Conservation (phyloP, 306 rosid species). For the Fagus sylvatica region DNA sequence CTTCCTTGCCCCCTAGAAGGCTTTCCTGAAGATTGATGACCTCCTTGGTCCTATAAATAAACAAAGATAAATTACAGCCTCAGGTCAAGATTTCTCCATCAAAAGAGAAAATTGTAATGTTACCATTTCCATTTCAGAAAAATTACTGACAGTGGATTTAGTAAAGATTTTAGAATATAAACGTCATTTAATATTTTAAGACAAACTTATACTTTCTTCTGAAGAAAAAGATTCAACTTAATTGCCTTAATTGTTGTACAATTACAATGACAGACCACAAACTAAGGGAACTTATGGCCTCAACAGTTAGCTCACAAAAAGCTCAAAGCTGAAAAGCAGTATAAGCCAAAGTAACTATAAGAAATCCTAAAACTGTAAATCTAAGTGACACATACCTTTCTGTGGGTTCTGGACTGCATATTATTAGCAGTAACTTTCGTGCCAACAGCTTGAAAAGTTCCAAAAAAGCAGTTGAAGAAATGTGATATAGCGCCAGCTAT, state of each 20-base stretch:
- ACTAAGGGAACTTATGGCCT: not conserved
- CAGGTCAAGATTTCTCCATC: not conserved
- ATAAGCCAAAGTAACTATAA: not conserved
- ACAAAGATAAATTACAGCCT: constrained; percentile 5
- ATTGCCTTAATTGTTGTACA: not conserved
- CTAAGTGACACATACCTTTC: constrained; percentile 50
- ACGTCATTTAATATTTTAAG: not conserved
- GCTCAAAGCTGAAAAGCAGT: not conserved
- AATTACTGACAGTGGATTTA: not conserved
- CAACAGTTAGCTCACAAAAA: constrained; percentile 5
- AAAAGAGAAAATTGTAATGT: not conserved
- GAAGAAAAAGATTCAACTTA: not conserved
- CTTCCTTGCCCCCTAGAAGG: constrained; percentile 68
- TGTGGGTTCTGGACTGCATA: constrained; percentile 50
- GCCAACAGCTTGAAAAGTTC: constrained; percentile 66
- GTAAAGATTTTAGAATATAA: not conserved
- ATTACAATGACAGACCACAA: not conserved
- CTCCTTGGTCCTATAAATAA: constrained; percentile 72
- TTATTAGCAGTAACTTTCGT: constrained; percentile 48
- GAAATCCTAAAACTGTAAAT: constrained; percentile 13
- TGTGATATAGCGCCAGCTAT: constrained; percentile 75
- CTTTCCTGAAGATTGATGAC: constrained; percentile 65
- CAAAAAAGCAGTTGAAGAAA: constrained; percentile 89
- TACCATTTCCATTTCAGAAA: not conserved
- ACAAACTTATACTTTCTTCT: not conserved